Evolutionary conservation across 2,329 filamentous ascomycete species (phyloP).

Genomic region (Cladosporium oxysporum): DNA sequence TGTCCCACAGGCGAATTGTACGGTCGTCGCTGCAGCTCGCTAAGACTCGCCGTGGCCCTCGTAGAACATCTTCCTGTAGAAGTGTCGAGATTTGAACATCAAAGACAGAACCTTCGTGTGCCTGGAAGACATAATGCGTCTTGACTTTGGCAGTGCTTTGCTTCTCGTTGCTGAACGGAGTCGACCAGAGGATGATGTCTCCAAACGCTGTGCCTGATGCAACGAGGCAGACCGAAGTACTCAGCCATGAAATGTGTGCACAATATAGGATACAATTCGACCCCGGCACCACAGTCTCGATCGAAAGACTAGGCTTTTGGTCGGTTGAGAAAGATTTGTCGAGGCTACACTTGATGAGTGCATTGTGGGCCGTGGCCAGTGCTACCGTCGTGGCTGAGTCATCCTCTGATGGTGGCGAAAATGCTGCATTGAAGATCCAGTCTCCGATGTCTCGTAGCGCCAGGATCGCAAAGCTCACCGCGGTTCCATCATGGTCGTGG

Average conservation of each 20-base stretch:
- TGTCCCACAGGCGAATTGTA: slow-evolving; percentile 84
- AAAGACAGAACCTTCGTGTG: slow-evolving; percentile 92
- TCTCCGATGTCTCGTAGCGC: slow-evolving; percentile 58
- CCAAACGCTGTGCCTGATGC: slow-evolving; percentile 93
- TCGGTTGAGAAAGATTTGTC: background rate
- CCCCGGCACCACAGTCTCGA: slow-evolving; percentile 53
- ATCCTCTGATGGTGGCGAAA: slow-evolving; percentile 42
- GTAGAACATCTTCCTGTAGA: slow-evolving; percentile 37
- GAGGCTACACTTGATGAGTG: slow-evolving; percentile 53
- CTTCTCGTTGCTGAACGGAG: slow-evolving; percentile 37
- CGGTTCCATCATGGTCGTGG: background rate
- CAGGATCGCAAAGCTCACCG: background rate
- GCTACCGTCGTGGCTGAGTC: slow-evolving; percentile 45
- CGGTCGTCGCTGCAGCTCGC: slow-evolving; percentile 94
- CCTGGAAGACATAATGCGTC: slow-evolving; percentile 60
- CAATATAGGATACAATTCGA: slow-evolving; percentile 87
- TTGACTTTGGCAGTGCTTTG: slow-evolving; percentile 35
- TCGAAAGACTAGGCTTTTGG: background rate
- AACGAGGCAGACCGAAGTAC: slow-evolving; percentile 64
- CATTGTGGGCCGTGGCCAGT: slow-evolving; percentile 85
- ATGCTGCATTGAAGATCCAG: slow-evolving; percentile 72
- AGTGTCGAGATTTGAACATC: slow-evolving; percentile 75
- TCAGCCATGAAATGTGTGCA: slow-evolving; percentile 69
- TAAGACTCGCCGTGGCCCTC: slow-evolving; percentile 60
- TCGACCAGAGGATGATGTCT: slow-evolving; percentile 89